Conservation (phyloP, 495 filamentous ascomycete genomes). For the Cenococcum geophilum region DNA sequence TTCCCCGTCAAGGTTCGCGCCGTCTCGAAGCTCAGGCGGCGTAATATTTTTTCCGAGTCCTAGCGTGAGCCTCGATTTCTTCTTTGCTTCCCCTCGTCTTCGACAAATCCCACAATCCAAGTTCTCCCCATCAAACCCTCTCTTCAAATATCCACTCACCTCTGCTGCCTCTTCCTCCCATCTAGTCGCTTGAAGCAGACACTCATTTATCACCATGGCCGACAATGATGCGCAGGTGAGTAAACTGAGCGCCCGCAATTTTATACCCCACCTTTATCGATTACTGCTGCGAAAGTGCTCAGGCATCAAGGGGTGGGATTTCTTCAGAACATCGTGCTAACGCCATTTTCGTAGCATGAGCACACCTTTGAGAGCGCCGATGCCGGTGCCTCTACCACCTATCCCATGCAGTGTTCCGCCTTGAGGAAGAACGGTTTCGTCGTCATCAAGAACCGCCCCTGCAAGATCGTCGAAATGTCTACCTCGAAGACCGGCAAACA, state of each 20-base stretch:
- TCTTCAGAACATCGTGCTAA: slow-evolving; percentile 15
- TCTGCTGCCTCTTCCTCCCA: slow-evolving; percentile 32
- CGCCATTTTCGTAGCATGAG: slow-evolving; percentile 60
- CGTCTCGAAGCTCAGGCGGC: background rate
- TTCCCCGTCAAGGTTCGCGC: background rate
- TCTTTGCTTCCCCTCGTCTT: slow-evolving; percentile 5
- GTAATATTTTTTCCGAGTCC: background rate
- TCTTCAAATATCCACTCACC: slow-evolving; percentile 21
- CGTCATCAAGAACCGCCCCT: slow-evolving; percentile 95
- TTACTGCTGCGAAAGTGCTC: slow-evolving; percentile 19
- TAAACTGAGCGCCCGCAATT: slow-evolving; percentile 19
- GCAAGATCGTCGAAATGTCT: slow-evolving; percentile 99
- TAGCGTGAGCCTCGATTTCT: background rate
- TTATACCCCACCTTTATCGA: slow-evolving; percentile 27
- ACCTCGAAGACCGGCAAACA: slow-evolving; percentile 99
- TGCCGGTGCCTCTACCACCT: slow-evolving; percentile 89
- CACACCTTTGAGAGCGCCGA: slow-evolving; percentile 86
- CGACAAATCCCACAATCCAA: background rate
- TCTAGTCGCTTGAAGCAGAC: slow-evolving; percentile 27
- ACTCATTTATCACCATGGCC: slow-evolving; percentile 48
- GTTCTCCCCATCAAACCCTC: slow-evolving; percentile 11
- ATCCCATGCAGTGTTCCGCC: slow-evolving; percentile 97
- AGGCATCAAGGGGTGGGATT: slow-evolving; percentile 15
- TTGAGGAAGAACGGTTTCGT: slow-evolving; percentile 98
- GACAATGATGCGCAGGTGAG: slow-evolving; percentile 56